Evolutionary conservation across 1,284 basidiomycete species (phyloP), one percentile per base, ranked within the genome.

Genomic region (Phellinidium pouzarii): DNA sequence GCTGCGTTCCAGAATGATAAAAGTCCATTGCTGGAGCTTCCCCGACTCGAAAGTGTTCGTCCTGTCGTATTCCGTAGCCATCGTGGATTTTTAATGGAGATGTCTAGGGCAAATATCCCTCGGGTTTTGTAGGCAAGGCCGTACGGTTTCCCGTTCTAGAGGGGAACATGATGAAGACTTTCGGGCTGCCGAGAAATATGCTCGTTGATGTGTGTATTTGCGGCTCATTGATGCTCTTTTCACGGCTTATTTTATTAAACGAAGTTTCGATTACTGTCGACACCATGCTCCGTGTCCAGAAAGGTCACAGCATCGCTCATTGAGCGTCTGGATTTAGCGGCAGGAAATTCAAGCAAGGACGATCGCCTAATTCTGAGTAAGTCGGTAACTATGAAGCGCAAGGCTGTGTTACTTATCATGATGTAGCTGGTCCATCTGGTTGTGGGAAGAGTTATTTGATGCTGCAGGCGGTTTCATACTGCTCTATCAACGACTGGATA

Each of bases 401-500:
- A 4, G 29, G 19, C 44, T 40, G 50, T 29, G 23, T 55, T 43
- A 61, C 40, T 62, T 23, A 53, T 26, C 4, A 25, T 27, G 11
- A 51, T 23, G 25, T 55, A 91, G 89, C 80, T 57, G 94, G 94
- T n/a, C 66, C 75, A 1, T 58, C 76, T 5, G 94, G 94, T 1
- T 81, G 78, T 52, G 94, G 94, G 23, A 97, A 97, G 71, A 91
- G 86, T 53, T 82, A 80, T 57, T 68, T 92, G 19, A 71, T 97
- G 20, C 69, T 95, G 2, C 94, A 98, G 65, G 76, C 84, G 0
- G 81, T 91, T 0, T 76, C 88, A 27, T 86, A 93, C 58, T 85
- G 84, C 12, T 63, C 80, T 20, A 72, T 79, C 11, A 78, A 80
- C 25, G 78, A 79, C 12, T 96, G 90, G 88, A 75, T 95, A 36